Evolutionary conservation across 257 asterid species (phyloP), one percentile per base, ranked within the genome.

Genomic region (Henckelia pumila): DNA sequence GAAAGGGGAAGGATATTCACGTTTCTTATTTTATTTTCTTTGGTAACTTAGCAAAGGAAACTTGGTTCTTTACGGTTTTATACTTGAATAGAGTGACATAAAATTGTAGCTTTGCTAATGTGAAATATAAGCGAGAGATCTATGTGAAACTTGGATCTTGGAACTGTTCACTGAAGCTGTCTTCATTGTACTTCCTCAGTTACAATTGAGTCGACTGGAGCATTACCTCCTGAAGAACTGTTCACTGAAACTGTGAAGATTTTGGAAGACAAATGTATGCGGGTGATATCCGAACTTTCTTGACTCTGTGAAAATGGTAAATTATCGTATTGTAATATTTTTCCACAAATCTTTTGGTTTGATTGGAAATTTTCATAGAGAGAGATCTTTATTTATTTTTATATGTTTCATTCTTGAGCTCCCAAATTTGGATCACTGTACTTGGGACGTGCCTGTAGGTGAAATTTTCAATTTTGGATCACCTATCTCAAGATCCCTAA

Each of bases 161-260:
- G 85, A 67, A 59, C 77, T 94, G 69, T 91, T 94, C 68, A 84
- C 96, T 2, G 99, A 94, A 83, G 96, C 97, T 19, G 93, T 91
- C 52, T 44, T 44, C 52, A 13, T 13, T 44, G 19, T 14, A 13
- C 52, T 44, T 44, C 49, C 52, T 44, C 19, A 44, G 52, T 44
- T 44, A 44, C 52, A 14, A 44, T 44, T 44, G 52, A 44, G 52
- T 44, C 52, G 52, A 44, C 52, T 14, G 52, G 52, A 44, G 52
- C 52, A 44, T 44, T 44, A 44, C 52, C 52, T 14, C 52, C 52
- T 14, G 52, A 44, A 16, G 52, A 44, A 14, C 52, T 44, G n/a
- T 44, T 44, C 52, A 14, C 2, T 14, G 52, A 44, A 14, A 19
- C 52, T 14, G 52, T 44, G 52, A 44, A 85, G 88, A 85, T 88